Percentiles rank a stretch among this genome's conserved stretches.
Conservation (phyloP, 2,329 filamentous ascomycete species). For the Chaetomiaceae sp. region DNA sequence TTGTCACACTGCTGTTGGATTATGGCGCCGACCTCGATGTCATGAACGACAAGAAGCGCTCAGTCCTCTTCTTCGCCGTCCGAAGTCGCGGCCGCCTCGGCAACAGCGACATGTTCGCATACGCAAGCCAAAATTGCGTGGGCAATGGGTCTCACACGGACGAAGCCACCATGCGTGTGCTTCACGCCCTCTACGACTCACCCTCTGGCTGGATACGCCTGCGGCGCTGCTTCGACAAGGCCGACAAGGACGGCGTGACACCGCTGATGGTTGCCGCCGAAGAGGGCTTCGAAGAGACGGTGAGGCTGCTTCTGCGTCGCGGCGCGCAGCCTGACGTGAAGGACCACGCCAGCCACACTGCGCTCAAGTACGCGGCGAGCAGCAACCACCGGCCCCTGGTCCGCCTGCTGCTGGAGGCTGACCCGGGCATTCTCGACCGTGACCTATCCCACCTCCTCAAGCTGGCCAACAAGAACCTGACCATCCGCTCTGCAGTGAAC, state of each 20-base stretch:
- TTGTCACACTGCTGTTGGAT: constrained; percentile 7
- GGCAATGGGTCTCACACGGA: constrained; percentile 1
- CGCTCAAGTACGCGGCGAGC: constrained; percentile 13
- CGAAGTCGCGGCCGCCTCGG: constrained; percentile 1
- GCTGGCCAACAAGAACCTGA: constrained; percentile 14
- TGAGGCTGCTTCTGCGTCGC: constrained; percentile 6
- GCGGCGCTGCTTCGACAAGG: background rate
- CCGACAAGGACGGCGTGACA: constrained; percentile 13
- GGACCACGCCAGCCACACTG: constrained; percentile 12
- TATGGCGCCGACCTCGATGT: constrained; percentile 13
- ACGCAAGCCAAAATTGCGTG: background rate
- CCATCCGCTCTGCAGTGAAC: background rate
- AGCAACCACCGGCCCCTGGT: constrained; percentile 4
- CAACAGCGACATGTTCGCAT: constrained; percentile 1
- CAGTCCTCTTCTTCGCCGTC: constrained; percentile 17
- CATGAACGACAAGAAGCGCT: constrained; percentile 7
- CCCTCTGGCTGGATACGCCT: constrained; percentile 1
- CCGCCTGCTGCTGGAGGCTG: constrained; percentile 11
- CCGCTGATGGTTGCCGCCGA: constrained; percentile 19
- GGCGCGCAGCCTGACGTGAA: constrained; percentile 8
- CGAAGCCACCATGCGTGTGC: constrained; percentile 1
- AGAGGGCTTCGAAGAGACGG: constrained; percentile 8
- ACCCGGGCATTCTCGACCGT: constrained; percentile 2
- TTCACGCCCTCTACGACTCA: constrained; percentile 11
- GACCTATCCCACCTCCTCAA: constrained; percentile 13